Evolutionary conservation across 306 rosid genomes (phyloP), one percentile per base, ranked within the genome.

Genomic region (Dalbergia cochinchinensis): DNA sequence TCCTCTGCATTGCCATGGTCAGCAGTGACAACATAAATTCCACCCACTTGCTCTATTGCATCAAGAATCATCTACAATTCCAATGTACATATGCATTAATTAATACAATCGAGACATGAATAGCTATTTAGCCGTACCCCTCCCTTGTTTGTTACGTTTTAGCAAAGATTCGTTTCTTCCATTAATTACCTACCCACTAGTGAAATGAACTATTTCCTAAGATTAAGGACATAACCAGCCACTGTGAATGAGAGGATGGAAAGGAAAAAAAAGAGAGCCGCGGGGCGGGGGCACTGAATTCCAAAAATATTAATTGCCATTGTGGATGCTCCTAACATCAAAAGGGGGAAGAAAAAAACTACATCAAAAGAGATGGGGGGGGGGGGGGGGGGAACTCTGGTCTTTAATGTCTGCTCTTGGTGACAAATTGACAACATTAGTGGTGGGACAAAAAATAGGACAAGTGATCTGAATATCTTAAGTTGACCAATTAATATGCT

Each of bases 1-100:
- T 96, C 99, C 82, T 96, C 99, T 3, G 99, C 99, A 34, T 96
- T 96, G 31, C 99, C 99, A 9, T 96, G 99, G 85, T 96, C 99
- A 45, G 99, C 99, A 14, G 99, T 96, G n/a, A 96, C 97, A 11
- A 93, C 92, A 75, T 90, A 96, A 80, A 96, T 96, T 76, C 99
- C 99, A 55, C 98, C 98, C 35, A 90, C 99, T 90, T 91, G 92
- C 88, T 91, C 94, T 5, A 93, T 78, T 37, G 98, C 93, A 48
- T 96, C 99, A 45, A 96, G 88, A 80, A 96, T 91, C 60, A 90
- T 91, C 99, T 96, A 89, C 90, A 88, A 64, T 78, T 63, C 37
- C 73, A 69, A 47, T 15, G 75, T 35, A 59, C 39, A 18, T 19
- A 70, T 69, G 42, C 20, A 9, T 12, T 8, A 71, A 70, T 57